phyloP scores from a whole-genome alignment of 345 rosid genomes.

The Diplotaxis tenuifolia region DNA sequence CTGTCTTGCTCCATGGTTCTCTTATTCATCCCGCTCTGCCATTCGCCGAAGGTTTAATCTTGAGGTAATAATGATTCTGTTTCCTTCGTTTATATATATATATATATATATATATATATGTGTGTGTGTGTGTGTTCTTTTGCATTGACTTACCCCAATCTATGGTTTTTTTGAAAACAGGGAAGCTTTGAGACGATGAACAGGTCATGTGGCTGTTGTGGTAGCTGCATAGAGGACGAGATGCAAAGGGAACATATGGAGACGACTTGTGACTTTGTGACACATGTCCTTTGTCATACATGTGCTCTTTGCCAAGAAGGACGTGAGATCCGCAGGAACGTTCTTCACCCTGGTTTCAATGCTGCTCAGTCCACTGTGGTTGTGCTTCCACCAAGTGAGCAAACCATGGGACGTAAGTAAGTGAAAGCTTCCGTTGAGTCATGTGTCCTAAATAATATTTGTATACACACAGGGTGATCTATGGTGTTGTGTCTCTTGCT shows the following conservation, averaged over 20 bases:
- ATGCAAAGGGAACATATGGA: slow-evolving; percentile 72
- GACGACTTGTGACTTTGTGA: slow-evolving; percentile 66
- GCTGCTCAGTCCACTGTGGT: slow-evolving; percentile 65
- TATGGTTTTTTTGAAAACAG: slow-evolving; percentile 39
- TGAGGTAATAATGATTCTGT: slow-evolving; percentile 58
- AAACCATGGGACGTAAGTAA: slow-evolving; percentile 67
- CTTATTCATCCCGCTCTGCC: slow-evolving; percentile 67
- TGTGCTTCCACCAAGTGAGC: slow-evolving; percentile 72
- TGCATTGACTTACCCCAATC: not conserved
- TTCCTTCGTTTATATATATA: no score
- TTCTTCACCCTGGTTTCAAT: slow-evolving; percentile 82
- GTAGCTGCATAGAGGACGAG: slow-evolving; percentile 68
- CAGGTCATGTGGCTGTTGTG: slow-evolving; percentile 84
- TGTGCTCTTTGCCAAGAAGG: slow-evolving; percentile 99
- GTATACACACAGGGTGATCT: not conserved
- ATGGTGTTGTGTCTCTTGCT: slow-evolving; percentile 6
- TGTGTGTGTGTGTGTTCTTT: no score
- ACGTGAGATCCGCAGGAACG: slow-evolving; percentile 85
- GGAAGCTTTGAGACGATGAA: slow-evolving; percentile 79
- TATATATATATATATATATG: no score
- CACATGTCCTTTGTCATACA: slow-evolving; percentile 74
- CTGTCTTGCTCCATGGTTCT: slow-evolving; percentile 88
- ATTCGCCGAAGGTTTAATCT: slow-evolving; percentile 80
- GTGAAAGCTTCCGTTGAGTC: slow-evolving; percentile 13
- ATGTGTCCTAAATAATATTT: slow-evolving; percentile 27